Percentiles rank a stretch among this genome's conserved stretches.
Conservation (phyloP, 805 yeast species). For the Yamadazyma scolyti region DNA sequence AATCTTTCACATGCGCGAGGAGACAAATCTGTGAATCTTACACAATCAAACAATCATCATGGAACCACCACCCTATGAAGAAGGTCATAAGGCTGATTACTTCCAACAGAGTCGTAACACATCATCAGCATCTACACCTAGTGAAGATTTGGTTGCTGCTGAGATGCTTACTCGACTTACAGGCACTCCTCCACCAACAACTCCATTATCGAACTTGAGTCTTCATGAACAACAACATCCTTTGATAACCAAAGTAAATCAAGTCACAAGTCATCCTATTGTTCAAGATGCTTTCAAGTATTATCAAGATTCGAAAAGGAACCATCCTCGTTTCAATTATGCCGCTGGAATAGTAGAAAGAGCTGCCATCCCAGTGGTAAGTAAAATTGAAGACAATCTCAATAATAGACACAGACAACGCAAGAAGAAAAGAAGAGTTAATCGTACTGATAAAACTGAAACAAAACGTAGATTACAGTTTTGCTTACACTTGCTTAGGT, state of each 20-base stretch:
- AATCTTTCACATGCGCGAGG: too few relatives aligned
- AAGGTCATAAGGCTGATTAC: too few relatives aligned
- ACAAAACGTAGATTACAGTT: conserved; percentile 73
- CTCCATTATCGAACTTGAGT: conserved; percentile 8
- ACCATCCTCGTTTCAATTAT: conserved; percentile 48
- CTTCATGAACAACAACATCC: conserved; percentile 26
- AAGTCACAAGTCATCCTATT: conserved; percentile 37
- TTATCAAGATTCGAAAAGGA: conserved; percentile 44
- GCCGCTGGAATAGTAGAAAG: conserved; percentile 60
- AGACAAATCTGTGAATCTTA: too few relatives aligned
- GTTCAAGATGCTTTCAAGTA: conserved; percentile 48
- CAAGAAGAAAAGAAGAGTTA: conserved; percentile 11
- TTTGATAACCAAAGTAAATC: conserved; percentile 32
- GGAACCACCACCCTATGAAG: conserved; percentile 9
- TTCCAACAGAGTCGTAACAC: too few relatives aligned
- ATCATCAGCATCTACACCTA: conserved; percentile 1
- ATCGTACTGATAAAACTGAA: conserved; percentile 33
- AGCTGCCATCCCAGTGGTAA: conserved; percentile 53
- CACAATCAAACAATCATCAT: too few relatives aligned
- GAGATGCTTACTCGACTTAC: conserved; percentile 39
- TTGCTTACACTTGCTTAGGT: conserved; percentile 71
- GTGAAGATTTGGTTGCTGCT: conserved; percentile 21
- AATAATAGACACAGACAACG: conserved; percentile 32
- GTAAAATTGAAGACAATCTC: conserved; percentile 43
- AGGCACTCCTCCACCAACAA: conserved; percentile 11